These are phyloP conservation scores for Gracilaria gracilis DNA, from an alignment of 23 red algal species.

Conservation along the genomic window DNA sequence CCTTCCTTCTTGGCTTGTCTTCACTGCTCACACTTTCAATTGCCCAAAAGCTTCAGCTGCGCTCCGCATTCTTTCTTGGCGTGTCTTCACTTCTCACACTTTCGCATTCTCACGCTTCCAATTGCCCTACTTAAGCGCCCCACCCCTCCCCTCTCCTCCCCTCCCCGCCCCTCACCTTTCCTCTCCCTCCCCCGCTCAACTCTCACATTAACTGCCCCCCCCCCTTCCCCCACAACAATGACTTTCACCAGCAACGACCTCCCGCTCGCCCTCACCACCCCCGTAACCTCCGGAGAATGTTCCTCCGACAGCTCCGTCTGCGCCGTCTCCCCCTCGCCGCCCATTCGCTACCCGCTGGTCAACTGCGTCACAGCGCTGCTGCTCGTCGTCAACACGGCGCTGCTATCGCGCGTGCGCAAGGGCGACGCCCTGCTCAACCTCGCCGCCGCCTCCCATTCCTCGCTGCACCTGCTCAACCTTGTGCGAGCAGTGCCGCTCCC, in stretches of 20 bases:
- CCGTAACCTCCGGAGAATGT: slow-evolving; percentile 11
- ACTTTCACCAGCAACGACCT: slow-evolving; percentile 35
- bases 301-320: background rate
- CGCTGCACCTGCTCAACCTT: background rate
- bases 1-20: background rate
- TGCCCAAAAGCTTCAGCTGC: too few relatives aligned
- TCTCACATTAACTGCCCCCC: background rate
- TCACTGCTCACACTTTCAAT: too few relatives aligned
- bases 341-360: slow-evolving; percentile 11
- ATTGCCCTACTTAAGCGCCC: background rate
- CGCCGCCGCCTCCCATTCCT: background rate
- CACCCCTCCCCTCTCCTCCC: background rate
- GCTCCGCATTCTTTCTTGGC: background rate
- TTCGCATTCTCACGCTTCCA: background rate
- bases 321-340: background rate
- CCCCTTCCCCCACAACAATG: slow-evolving; percentile 3
- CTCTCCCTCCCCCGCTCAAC: background rate
- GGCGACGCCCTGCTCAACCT: background rate
- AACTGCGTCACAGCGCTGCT: slow-evolving; percentile 16
- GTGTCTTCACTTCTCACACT: background rate
- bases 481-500: background rate
- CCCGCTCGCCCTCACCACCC: slow-evolving; percentile 20
- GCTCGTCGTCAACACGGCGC: slow-evolving; percentile 17
- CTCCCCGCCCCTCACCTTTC: background rate
- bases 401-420: background rate